Evolutionary conservation across 805 yeast genomes (phyloP).

Genomic region (Saturnispora dispora): DNA sequence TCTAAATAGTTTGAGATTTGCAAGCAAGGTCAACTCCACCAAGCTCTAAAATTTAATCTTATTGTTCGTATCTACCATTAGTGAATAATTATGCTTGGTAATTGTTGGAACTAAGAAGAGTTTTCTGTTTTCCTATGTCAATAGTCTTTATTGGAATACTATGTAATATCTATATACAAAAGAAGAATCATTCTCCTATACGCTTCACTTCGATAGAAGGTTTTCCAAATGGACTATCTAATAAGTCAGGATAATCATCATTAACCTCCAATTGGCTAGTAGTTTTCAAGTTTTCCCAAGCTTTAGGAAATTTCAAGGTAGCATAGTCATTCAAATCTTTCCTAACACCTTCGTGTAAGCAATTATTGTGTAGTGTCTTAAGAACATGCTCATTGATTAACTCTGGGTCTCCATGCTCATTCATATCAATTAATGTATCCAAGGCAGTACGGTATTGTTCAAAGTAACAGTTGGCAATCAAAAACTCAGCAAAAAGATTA

Average conservation of each 20-base stretch:
- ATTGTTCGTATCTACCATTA: not conserved
- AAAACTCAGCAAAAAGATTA: constrained; percentile 46
- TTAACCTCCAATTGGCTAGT: constrained; percentile 24
- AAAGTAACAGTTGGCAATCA: constrained; percentile 63
- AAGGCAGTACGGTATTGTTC: constrained; percentile 52
- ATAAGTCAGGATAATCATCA: constrained; percentile 27
- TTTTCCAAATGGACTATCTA: constrained; percentile 19
- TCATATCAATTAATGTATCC: constrained; percentile 37
- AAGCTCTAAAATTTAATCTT: not conserved
- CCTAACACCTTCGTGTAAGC: constrained; percentile 31
- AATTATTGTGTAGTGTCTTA: constrained; percentile 39
- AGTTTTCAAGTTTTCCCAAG: constrained; percentile 32
- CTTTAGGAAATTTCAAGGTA: constrained; percentile 20
- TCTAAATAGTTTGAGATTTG: constrained; percentile 78
- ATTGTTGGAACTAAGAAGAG: too few relatives aligned
- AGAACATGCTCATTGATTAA: constrained; percentile 37
- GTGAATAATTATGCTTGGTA: too few relatives aligned
- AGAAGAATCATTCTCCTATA: constrained; percentile 1
- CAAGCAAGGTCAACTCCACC: constrained; percentile 68
- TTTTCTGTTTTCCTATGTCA: not conserved
- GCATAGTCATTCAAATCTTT: constrained; percentile 34
- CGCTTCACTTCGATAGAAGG: constrained; percentile 11
- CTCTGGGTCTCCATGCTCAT: constrained; percentile 35
- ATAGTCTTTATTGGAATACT: not conserved
- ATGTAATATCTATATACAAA: constrained; percentile 1